Percentiles rank a stretch among this genome's conserved stretches.
phyloP scores from a whole-genome alignment of 2,329 filamentous ascomycete species.

The Cylindrodendrum hubeiense region DNA sequence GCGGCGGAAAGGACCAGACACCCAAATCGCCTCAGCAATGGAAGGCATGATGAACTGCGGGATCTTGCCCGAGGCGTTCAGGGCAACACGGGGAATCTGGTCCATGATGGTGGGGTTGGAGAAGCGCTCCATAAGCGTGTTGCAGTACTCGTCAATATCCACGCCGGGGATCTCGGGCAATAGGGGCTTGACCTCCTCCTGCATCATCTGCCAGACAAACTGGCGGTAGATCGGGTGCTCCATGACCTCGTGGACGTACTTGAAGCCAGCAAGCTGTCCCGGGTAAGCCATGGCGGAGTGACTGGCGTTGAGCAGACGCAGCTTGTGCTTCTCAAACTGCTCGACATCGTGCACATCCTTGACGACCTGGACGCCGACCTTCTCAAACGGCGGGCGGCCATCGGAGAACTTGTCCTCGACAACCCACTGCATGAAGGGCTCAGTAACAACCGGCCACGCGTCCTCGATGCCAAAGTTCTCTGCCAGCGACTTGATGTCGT shows the following conservation, averaged over 20 bases:
- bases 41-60: constrained; percentile 65
- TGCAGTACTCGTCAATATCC: constrained; percentile 64
- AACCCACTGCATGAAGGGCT: constrained; percentile 69
- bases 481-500: constrained; percentile 59
- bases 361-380: constrained; percentile 65
- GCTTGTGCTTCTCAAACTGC: constrained; percentile 68
- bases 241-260: constrained; percentile 68
- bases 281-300: constrained; percentile 66
- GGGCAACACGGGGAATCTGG: constrained; percentile 63
- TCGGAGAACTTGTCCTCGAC: constrained; percentile 65
- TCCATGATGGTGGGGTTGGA: constrained; percentile 69
- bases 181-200: constrained; percentile 65
- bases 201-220: constrained; percentile 67
- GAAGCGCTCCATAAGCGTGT: constrained; percentile 66
- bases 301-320: constrained; percentile 65
- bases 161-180: constrained; percentile 63
- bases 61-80: constrained; percentile 66
- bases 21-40: constrained; percentile 61
- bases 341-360: constrained; percentile 64
- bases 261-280: constrained; percentile 63
- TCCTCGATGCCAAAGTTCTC: constrained; percentile 61
- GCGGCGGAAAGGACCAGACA: constrained; percentile 58
- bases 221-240: constrained; percentile 59
- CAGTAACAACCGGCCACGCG: constrained; percentile 65
- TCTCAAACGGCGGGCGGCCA: constrained; percentile 64